Evolutionary conservation across 257 asterid genomes (phyloP).

Genomic region (Echites panduratus): DNA sequence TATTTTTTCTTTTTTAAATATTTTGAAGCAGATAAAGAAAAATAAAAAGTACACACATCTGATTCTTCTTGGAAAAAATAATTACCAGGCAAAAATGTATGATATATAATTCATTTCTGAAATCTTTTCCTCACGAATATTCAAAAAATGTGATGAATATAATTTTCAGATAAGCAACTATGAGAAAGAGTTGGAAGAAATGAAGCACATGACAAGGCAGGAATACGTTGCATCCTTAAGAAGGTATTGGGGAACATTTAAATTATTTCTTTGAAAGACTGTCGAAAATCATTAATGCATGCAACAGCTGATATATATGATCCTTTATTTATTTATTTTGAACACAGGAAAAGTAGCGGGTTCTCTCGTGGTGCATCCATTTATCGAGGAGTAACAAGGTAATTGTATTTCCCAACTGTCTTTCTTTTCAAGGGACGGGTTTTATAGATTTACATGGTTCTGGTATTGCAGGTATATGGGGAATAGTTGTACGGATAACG

Average conservation of each 20-base stretch:
- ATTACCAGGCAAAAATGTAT: background rate
- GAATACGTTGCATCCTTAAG: conserved; percentile 84
- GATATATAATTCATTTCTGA: background rate
- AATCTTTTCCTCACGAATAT: background rate
- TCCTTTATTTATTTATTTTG: background rate
- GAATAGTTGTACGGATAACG: no score
- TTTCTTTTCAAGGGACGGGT: background rate
- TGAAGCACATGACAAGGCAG: conserved; percentile 89
- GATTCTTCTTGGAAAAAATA: no score
- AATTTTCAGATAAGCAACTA: conserved; percentile 57
- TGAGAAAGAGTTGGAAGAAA: conserved; percentile 82
- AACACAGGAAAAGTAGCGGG: conserved; percentile 80
- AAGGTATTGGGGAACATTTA: conserved; percentile 31
- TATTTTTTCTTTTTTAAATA: background rate
- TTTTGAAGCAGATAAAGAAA: no score
- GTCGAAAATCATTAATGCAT: background rate
- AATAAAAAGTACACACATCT: no score
- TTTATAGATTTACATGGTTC: no score
- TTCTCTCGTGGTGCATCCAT: conserved; percentile 92
- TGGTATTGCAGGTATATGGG: no score
- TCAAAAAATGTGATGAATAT: background rate
- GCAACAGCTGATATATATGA: conserved; percentile 4
- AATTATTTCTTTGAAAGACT: background rate
- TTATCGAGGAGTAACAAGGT: conserved; percentile 95
- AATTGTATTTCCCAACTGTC: background rate